phyloP scores from a whole-genome alignment of 169 alveolate species.

The Plasmodium relictum region DNA sequence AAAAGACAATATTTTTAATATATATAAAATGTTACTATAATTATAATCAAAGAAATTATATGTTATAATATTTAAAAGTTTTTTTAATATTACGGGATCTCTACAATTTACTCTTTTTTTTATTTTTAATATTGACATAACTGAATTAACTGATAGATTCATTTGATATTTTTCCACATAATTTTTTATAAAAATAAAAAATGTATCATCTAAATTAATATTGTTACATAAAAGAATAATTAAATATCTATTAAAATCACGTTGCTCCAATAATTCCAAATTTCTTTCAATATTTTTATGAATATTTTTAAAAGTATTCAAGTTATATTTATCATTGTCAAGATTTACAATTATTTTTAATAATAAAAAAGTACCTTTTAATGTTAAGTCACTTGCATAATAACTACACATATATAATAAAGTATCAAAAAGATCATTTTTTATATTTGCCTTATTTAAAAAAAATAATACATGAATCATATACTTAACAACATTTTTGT shows the following conservation, averaged over 20 bases:
- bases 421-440: constrained; percentile 28
- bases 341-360: constrained; percentile 19
- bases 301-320: not conserved
- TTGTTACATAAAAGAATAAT: constrained; percentile 25
- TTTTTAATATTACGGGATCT: constrained; percentile 28
- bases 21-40: constrained; percentile 30
- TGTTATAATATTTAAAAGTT: not conserved
- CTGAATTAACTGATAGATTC: constrained; percentile 3
- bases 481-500: constrained; percentile 48
- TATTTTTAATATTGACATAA: constrained; percentile 41
- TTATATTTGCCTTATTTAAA: constrained; percentile 58
- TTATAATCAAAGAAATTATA: constrained; percentile 31
- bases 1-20: constrained; percentile 28
- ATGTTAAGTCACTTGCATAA: constrained; percentile 28
- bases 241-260: constrained; percentile 23
- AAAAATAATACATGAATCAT: constrained; percentile 33
- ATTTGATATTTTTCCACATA: constrained; percentile 4
- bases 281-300: constrained; percentile 73
- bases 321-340: constrained; percentile 9
- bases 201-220: constrained; percentile 15
- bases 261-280: constrained; percentile 5
- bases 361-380: constrained; percentile 41
- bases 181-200: constrained; percentile 37
- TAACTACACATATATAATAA: constrained; percentile 58
- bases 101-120: constrained; percentile 32